These are phyloP conservation scores for Trametes punicea DNA, from an alignment of 768 basidiomycete species.

Conservation along the genomic window DNA sequence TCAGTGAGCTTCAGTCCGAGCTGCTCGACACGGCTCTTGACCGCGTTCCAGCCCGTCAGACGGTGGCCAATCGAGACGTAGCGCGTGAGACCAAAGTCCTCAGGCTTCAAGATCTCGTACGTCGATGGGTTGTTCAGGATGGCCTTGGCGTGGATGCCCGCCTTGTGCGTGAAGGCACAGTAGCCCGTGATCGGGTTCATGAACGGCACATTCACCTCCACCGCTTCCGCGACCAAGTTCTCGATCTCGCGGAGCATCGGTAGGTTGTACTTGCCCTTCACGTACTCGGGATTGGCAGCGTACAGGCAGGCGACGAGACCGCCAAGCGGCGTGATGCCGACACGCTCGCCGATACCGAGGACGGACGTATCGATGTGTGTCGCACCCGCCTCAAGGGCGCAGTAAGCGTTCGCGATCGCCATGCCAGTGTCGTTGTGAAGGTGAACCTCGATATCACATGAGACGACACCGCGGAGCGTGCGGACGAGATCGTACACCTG, in stretches of 20 bases:
- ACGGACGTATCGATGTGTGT: conserved; percentile 99
- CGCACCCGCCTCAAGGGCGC: conserved; percentile 96
- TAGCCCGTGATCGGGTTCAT: conserved; percentile 98
- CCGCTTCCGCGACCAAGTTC: conserved; percentile 97
- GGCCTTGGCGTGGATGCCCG: conserved; percentile 99
- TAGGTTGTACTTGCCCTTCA: conserved; percentile 99
- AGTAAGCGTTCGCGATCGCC: conserved; percentile 99
- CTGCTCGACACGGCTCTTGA: conserved; percentile 99
- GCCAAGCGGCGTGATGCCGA: conserved; percentile 97
- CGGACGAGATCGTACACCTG: conserved; percentile 98
- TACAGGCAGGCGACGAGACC: conserved; percentile 96
- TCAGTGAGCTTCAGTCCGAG: conserved; percentile 87
- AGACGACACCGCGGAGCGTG: conserved; percentile 93
- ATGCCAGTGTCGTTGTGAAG: conserved; percentile 98
- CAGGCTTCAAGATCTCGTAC: conserved; percentile 98
- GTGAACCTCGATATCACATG: conserved; percentile 97
- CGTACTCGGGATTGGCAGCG: conserved; percentile 96
- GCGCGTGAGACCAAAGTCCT: conserved; percentile 96
- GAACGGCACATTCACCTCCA: conserved; percentile 97
- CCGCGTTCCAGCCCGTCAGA: conserved; percentile 98
- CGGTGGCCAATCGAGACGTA: conserved; percentile 98
- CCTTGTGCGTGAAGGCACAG: conserved; percentile 99
- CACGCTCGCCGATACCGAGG: conserved; percentile 97
- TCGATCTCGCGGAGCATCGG: conserved; percentile 97
- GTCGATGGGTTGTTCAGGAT: conserved; percentile 99